Base-by-base conservation (phyloP, 306 rosid species). In the Quercus rubra region DNA sequence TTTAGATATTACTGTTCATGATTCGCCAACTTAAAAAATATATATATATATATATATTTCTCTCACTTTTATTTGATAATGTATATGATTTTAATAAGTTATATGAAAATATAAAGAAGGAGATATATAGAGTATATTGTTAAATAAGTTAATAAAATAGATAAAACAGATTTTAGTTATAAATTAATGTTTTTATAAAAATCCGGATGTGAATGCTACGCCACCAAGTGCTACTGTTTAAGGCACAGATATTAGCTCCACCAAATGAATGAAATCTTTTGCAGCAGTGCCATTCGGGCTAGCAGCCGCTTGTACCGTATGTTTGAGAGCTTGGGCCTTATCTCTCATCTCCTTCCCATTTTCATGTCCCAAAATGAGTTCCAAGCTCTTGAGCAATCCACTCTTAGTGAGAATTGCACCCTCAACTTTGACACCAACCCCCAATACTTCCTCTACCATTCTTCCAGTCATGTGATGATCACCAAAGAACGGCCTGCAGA, bases 401-500 rank as follows among this genome's bases (percentile, higher is more conserved):
- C 56, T 55, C 74, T 87, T 88, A 3, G 80, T 88, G 52, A 92
- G 70, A 12, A 82, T 79, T 19, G 87, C 89, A 13, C 81, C 88
- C 55, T 83, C 89, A 11, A 87, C 68, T 28, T 30, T 82, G 57
- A 82, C 81, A 1, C 93, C 88, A 71, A 78, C 41, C 73, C 83
- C 86, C 92, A 89, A 87, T 14, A 85, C 14, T 43, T 66, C 83
- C 75, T 85, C 89, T 3, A 87, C 81, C 79, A 83, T 75, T 51
- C 85, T 78, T 1, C 71, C 86, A 23, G 64, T 38, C 83, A 89
- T 77, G 18, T 52, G 63, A 0, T 89, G 86, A 59, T 89, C 93
- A 33, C 85, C 91, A n/a, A 85, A 87, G 14, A 74, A 85, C 0
- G 88, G 91, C 81, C 89, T 72, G 46, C 84, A 75, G 3, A 89